Evolutionary conservation across 208 protist species (phyloP).

Genomic region (Angomonas deanei): DNA sequence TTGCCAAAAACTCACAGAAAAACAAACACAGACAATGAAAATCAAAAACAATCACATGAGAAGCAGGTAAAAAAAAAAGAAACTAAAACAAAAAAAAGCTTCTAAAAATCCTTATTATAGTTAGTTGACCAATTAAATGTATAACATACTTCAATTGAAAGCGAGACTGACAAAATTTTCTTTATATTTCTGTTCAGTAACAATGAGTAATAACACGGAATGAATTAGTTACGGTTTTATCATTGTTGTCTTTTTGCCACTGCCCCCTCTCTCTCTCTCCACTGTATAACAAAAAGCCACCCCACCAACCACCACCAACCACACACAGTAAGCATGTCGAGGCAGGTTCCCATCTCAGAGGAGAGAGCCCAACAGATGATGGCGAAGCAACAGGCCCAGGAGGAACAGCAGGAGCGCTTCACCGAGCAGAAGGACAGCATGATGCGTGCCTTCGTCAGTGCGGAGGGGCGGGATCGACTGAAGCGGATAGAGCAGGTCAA

Average conservation of each 20-base stretch:
- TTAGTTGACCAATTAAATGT: background rate
- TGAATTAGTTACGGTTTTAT: too few relatives aligned
- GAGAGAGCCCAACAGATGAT: constrained; percentile 88
- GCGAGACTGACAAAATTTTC: too few relatives aligned
- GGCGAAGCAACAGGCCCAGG: constrained; percentile 81
- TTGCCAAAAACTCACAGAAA: too few relatives aligned
- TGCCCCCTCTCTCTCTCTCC: too few relatives aligned
- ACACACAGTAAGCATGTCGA: background rate
- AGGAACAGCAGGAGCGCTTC: constrained; percentile 67
- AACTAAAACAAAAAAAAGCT: background rate
- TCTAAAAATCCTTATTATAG: background rate
- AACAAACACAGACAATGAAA: too few relatives aligned
- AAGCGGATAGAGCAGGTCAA: constrained; percentile 88
- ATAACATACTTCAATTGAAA: too few relatives aligned
- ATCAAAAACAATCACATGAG: too few relatives aligned
- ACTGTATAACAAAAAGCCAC: background rate
- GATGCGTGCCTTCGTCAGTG: constrained; percentile 76
- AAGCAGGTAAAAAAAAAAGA: too few relatives aligned
- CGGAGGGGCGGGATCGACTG: constrained; percentile 84
- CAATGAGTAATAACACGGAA: too few relatives aligned
- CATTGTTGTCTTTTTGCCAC: too few relatives aligned
- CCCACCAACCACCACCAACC: too few relatives aligned
- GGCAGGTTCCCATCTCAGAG: constrained; percentile 78
- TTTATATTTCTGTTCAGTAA: too few relatives aligned
- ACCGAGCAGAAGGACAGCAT: constrained; percentile 87